These are phyloP conservation scores for Aspergillus sp. DNA, from an alignment of 2,329 filamentous ascomycete species.

Conservation along the genomic window DNA sequence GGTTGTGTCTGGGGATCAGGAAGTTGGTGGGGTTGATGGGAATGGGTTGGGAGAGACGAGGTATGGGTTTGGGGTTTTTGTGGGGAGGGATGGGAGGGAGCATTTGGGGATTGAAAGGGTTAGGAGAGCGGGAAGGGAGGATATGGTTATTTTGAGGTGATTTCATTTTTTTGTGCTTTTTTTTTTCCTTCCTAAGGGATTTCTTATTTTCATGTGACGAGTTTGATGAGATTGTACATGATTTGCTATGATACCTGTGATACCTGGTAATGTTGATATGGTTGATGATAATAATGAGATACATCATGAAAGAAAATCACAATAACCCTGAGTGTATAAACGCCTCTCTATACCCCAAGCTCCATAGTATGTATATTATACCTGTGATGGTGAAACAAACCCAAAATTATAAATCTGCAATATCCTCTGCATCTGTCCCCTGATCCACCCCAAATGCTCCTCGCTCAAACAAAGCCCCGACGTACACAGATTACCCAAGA, in stretches of 20 bases:
- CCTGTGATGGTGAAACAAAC: no score
- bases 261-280: no score
- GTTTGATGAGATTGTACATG: not conserved
- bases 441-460: conserved; percentile 16
- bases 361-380: no score
- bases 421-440: conserved; percentile 16
- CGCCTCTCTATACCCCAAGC: no score
- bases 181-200: not conserved
- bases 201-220: not conserved
- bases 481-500: conserved; percentile 14
- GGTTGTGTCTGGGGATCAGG: conserved; percentile 45
- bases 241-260: no score
- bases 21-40: conserved; percentile 33
- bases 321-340: no score
- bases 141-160: conserved; percentile 25
- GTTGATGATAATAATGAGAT: no score
- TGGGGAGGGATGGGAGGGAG: conserved; percentile 53
- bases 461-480: conserved; percentile 12
- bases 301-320: no score
- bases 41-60: conserved; percentile 30
- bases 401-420: conserved; percentile 19
- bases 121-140: conserved; percentile 34
- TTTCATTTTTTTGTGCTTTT: not conserved
- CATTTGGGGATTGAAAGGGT: conserved; percentile 56
- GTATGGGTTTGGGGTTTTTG: conserved; percentile 53